phyloP scores from a whole-genome alignment of 2,329 filamentous ascomycete genomes.

The Nemania sp. region DNA sequence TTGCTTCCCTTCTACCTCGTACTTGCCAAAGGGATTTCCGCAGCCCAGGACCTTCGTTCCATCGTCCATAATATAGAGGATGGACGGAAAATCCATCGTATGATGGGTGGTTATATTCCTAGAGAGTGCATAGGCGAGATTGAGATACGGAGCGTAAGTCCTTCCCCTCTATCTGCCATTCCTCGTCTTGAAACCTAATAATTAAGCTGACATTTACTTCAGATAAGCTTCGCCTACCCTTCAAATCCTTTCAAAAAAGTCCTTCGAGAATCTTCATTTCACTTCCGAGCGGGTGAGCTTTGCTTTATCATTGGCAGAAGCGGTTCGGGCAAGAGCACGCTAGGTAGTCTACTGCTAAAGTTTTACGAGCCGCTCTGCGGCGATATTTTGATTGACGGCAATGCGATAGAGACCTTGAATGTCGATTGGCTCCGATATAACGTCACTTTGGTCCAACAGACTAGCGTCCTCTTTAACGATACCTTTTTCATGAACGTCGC shows the following conservation, averaged over 20 bases:
- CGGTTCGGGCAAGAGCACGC: slow-evolving; percentile 92
- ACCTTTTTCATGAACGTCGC: slow-evolving; percentile 82
- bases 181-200: neutral
- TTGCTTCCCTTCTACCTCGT: slow-evolving; percentile 82
- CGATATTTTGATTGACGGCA: slow-evolving; percentile 75
- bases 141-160: slow-evolving; percentile 73
- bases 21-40: slow-evolving; percentile 81
- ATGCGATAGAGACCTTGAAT: slow-evolving; percentile 71
- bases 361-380: slow-evolving; percentile 79
- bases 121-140: slow-evolving; percentile 73
- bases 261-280: slow-evolving; percentile 72
- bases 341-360: slow-evolving; percentile 81
- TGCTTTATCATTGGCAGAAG: slow-evolving; percentile 88
- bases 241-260: slow-evolving; percentile 71
- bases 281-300: slow-evolving; percentile 77
- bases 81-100: slow-evolving; percentile 47
- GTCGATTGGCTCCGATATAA: slow-evolving; percentile 80
- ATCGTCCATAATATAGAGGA: slow-evolving; percentile 54
- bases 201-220: slow-evolving; percentile 34
- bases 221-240: slow-evolving; percentile 89
- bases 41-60: slow-evolving; percentile 71
- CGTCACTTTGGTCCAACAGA: slow-evolving; percentile 84
- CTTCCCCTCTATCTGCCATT: neutral
- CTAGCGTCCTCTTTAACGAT: slow-evolving; percentile 83
- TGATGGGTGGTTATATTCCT: slow-evolving; percentile 52